Evolutionary conservation across 208 protist genomes (phyloP).

Genomic region (Trypanosoma theileri): DNA sequence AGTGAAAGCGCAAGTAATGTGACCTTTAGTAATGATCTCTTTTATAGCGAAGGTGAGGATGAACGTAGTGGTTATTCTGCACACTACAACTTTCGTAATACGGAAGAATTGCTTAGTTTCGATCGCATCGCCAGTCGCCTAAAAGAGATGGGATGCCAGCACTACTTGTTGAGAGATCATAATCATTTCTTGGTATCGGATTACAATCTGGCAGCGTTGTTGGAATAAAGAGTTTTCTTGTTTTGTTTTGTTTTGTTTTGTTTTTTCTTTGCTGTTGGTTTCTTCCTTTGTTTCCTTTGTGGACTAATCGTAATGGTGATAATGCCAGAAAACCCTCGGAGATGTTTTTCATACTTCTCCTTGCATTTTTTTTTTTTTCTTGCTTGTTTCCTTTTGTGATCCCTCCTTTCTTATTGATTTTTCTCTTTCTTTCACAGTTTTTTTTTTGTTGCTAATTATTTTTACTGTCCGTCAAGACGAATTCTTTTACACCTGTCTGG

Average conservation of each 20-base stretch:
- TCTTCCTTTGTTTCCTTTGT: conserved; percentile 1
- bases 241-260: conserved; percentile 12
- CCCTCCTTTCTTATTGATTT: conserved; percentile 14
- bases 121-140: conserved; percentile 71
- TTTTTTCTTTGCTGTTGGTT: too few species aligned
- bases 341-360: too few species aligned
- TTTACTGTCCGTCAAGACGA: background rate
- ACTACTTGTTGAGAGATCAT: conserved; percentile 75
- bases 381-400: background rate
- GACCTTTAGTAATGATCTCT: conserved; percentile 18
- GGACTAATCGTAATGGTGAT: too few species aligned
- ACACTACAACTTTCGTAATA: conserved; percentile 63
- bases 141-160: conserved; percentile 70
- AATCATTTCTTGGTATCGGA: conserved; percentile 65
- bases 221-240: conserved; percentile 20
- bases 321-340: too few species aligned
- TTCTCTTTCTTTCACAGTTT: conserved; percentile 8
- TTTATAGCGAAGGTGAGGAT: conserved; percentile 82
- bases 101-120: conserved; percentile 80
- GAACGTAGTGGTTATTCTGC: conserved; percentile 71
- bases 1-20: conserved; percentile 21
- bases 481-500: conserved; percentile 27
- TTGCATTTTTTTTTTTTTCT: too few species aligned
- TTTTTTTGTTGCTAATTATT: conserved; percentile 13
- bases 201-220: conserved; percentile 57